Base-by-base conservation (phyloP, 2,329 filamentous ascomycete genomes). In the Arthrobotrys megalospora region DNA sequence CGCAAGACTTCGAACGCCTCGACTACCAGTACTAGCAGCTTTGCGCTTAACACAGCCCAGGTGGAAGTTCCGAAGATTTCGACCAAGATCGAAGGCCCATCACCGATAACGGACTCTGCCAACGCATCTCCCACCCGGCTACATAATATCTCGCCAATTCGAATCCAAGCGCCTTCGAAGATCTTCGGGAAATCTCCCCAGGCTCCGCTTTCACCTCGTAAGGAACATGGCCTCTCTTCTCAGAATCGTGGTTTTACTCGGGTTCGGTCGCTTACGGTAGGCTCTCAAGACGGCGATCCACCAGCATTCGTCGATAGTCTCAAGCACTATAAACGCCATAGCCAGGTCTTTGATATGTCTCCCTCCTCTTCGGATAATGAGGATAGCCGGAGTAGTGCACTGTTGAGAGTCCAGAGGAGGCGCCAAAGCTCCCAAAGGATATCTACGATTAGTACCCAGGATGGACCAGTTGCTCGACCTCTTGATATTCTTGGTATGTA, bases 291-390 rank as follows among this genome's bases (percentile, higher is more conserved):
- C 82, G 93, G 93, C 32, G 96, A 96, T 80, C 89, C 91, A 6
- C 88, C 93, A 14, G 86, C 89, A 6, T 87, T 91, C 1, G 90
- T 92, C 67, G 89, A 92, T 72, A 85, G 87, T 11, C 89, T 91
- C 50, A 87, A 89, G 7, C 89, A 91, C 82, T 91, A 94, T 82
- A 97, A 97, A 84, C 91, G 96, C 45, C 90, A 94, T 81, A 98
- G 95, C 83, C 96, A 97, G 82, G 92, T 97, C 1, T 93, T 98
- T 81, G 95, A 98, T 83, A 92, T 97, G 85, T 99, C 96, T 1
- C 96, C 96, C 2, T 98, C 96, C 0, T 98, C 95, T 0, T 99
- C 96, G 0, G 96, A 99, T 83, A 99, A 97, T 76, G 96, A 99
- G 85, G 94, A 96, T 62, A 92, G 95, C 52, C 93, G 96, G 82